Evolutionary conservation across 2,329 filamentous ascomycete genomes (phyloP), one percentile per base, ranked within the genome.

Genomic region (Penicillium sp.): DNA sequence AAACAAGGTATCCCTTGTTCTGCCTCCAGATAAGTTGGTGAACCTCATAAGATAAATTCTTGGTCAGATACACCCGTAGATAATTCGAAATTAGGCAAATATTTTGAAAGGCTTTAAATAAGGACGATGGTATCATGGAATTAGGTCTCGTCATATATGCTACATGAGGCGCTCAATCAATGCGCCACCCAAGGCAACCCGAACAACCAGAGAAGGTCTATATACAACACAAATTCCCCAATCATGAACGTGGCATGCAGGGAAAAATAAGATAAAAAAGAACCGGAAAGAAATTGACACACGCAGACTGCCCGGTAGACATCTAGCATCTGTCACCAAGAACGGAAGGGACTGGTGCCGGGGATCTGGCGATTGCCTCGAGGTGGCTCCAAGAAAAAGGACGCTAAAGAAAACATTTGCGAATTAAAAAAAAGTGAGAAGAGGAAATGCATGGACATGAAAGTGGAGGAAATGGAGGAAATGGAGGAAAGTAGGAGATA

Each of bases 151-250:
- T 64, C 61, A 62, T 58, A 61, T 63, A 62, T 64, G 57, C 57
- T 64, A 63, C 61, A 65, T 64, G 55, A 56, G 52, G 59, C 58
- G 60, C 56, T 58, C 48, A 56, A 52, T 54, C 52, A 58, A 60
- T 61, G 53, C 57, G 58, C 63, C 63, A 52, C 44, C 54, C 56
- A 58, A 57, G 53, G 56, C 50, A 57, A 59, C 41, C 58, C 50
- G 46, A 58, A 62, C 53, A 57, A 48, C 53, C 53, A 62, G 57
- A 59, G 42, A 61, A 62, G 51, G 61, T 70, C 65, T 71, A 71
- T 70, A 69, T 70, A 67, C 66, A 70, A 66, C 59, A 57, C 42
- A 55, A 61, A 53, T 44, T 46, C 54, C 56, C 54, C 53, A 55
- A 55, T 63, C 59, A 63, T 63, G 57, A 63, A 51, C 50, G 50